Evolutionary conservation across 2,329 filamentous ascomycete genomes (phyloP), one percentile per base, ranked within the genome.

Genomic region (Hypoxylon sp.): DNA sequence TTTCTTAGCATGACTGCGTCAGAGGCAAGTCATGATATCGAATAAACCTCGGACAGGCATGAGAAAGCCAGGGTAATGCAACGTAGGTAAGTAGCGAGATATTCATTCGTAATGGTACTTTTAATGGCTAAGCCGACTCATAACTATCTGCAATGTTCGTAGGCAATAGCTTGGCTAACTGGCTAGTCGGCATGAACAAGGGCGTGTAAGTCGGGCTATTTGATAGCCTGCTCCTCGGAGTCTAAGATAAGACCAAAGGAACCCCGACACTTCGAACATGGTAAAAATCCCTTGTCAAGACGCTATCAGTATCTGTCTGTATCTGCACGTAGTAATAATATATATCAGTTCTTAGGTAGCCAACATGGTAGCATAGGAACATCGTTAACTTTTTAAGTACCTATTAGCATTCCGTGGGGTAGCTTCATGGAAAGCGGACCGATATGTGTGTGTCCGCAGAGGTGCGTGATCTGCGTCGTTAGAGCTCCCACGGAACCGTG

Each of bases 261-360:
- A 48, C 25, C 56, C 30, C 14, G 57, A 32, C 48, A 49, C 28
- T 49, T 52, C 34, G 57, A 55, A 43, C 36, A 43, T 50, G 25
- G 36, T 38, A 49, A 43, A 50, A 50, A 56, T 61, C 41, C 38
- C 48, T 50, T 19, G 56, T 23, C 45, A 21, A 38, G 21, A 32
- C 38, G 28, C 19, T 63, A 51, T 55, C 53, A 62, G 28, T 63
- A 50, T 30, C 21, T 63, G 57, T 48, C 52, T 59, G 53, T 63
- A 60, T 48, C 52, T 59, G 53, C 45, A 64, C 53, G 56, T 66
- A 69, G 60, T 69, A 69, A 64, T 69, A 67, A 64, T 62, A 60
- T 56, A 46, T 41, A 36, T 25, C 60, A 45, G 45, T 48, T 38
- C 28, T 49, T 52, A 48, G 53, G 49, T 59, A 53, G 36, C 58